These are phyloP conservation scores for Xylaria multiplex DNA, from an alignment of 2,329 filamentous ascomycete species.

Conservation along the genomic window DNA sequence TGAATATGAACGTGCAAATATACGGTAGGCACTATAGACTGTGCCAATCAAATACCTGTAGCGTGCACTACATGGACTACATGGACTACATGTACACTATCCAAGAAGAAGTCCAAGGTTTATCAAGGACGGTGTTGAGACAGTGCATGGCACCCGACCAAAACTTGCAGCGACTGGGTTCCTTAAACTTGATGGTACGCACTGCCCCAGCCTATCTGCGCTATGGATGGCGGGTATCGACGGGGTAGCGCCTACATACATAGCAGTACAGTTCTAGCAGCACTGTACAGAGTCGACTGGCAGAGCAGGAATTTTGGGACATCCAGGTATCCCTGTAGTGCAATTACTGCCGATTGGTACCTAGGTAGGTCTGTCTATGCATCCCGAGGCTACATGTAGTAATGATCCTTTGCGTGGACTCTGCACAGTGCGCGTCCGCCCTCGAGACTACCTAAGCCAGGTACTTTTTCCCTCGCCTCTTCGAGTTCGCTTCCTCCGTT, in stretches of 20 bases:
- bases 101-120: no score
- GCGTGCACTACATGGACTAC: no score
- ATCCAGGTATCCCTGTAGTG: background rate
- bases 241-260: background rate
- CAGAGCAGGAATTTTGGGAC: background rate
- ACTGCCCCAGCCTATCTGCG: background rate
- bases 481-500: conserved; percentile 16
- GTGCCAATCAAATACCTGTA: background rate
- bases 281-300: no score
- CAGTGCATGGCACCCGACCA: conserved; percentile 8
- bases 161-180: background rate
- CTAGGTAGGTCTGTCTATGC: background rate
- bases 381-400: conserved; percentile 14
- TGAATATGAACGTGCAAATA: no score
- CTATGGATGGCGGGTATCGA: background rate
- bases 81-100: no score
- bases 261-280: no score
- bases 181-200: background rate
- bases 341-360: background rate
- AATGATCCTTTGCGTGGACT: conserved; percentile 8
- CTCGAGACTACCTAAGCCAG: background rate
- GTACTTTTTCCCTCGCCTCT: conserved; percentile 28
- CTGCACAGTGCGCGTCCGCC: conserved; percentile 15
- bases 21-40: background rate
- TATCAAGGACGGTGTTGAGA: background rate